These are phyloP conservation scores for Russula ochroleuca DNA, from an alignment of 768 basidiomycete genomes.

Conservation along the genomic window DNA sequence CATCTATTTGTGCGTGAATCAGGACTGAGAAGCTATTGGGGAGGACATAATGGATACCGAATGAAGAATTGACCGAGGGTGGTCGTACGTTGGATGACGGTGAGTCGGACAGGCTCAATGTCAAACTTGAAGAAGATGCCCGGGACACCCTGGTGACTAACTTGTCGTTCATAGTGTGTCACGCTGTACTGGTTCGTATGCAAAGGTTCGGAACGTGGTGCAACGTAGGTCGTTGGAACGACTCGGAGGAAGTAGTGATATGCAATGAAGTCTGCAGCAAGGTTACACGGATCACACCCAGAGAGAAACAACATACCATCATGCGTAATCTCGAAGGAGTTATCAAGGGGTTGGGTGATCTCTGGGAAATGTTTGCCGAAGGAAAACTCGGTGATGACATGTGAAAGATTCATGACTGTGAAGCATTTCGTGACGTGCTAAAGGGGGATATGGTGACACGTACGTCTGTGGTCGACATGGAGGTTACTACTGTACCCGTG, in stretches of 20 bases:
- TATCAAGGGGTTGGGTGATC: conserved; percentile 90
- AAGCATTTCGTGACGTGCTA: neutral
- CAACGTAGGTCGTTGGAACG: conserved; percentile 91
- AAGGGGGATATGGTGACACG: conserved; percentile 32
- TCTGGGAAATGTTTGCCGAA: conserved; percentile 96
- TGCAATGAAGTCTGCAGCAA: conserved; percentile 65
- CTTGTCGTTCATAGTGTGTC: conserved; percentile 79
- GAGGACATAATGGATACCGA: conserved; percentile 37
- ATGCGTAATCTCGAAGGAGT: conserved; percentile 71
- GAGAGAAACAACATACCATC: conserved; percentile 48
- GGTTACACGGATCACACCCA: conserved; percentile 13
- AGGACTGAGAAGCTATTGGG: neutral
- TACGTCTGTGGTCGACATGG: conserved; percentile 84
- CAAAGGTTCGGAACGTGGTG: conserved; percentile 59
- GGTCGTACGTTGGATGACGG: conserved; percentile 85
- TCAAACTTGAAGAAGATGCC: conserved; percentile 99
- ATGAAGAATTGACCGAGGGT: conserved; percentile 77
- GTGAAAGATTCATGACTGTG: conserved; percentile 92
- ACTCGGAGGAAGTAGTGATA: conserved; percentile 96
- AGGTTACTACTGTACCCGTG: conserved; percentile 88
- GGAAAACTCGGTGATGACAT: conserved; percentile 94
- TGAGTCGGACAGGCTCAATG: conserved; percentile 82
- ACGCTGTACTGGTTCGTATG: conserved; percentile 89
- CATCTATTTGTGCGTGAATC: conserved; percentile 39
- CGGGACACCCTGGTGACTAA: conserved; percentile 79